Percentiles rank a stretch among this genome's conserved stretches.
phyloP scores from a whole-genome alignment of 2,329 filamentous ascomycete species.

The Apiospora marii region DNA sequence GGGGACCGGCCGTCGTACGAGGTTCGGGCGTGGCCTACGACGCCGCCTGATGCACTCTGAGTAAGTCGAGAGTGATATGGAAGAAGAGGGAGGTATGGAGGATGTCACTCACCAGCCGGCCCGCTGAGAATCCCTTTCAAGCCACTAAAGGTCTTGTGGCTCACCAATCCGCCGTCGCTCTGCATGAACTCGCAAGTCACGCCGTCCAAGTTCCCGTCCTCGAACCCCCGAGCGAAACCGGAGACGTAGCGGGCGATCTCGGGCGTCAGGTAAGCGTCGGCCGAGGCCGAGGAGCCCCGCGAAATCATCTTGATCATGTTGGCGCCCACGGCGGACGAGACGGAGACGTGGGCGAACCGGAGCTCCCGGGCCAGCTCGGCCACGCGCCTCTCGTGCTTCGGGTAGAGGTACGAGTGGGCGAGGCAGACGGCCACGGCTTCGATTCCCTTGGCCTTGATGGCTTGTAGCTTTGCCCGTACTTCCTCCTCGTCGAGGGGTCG shows the following conservation, averaged over 20 bases:
- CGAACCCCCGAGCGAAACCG: conserved; percentile 33
- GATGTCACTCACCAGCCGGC: conserved; percentile 64
- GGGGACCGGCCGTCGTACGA: conserved; percentile 68
- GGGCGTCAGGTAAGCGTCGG: conserved; percentile 35
- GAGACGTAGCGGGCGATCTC: conserved; percentile 33
- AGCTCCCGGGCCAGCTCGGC: conserved; percentile 61
- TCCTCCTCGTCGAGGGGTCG: conserved; percentile 61
- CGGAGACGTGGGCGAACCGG: conserved; percentile 34
- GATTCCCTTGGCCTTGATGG: conserved; percentile 68
- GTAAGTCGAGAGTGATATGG: neutral
- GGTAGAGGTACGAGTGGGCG: conserved; percentile 78
- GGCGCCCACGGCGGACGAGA: conserved; percentile 33
- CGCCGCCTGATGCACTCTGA: conserved; percentile 60
- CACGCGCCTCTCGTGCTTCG: conserved; percentile 68
- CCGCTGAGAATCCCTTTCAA: conserved; percentile 75
- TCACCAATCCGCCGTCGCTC: conserved; percentile 54
- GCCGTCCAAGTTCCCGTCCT: conserved; percentile 25
- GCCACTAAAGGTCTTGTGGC: conserved; percentile 71
- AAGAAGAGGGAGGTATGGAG: neutral
- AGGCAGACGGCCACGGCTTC: conserved; percentile 63
- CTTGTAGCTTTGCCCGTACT: conserved; percentile 63
- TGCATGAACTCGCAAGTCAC: conserved; percentile 41
- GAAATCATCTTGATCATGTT: conserved; percentile 35
- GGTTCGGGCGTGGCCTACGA: conserved; percentile 78
- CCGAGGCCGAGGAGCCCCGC: conserved; percentile 33